phyloP scores from a whole-genome alignment of 306 rosid genomes.

The Trifolium fragiferum region DNA sequence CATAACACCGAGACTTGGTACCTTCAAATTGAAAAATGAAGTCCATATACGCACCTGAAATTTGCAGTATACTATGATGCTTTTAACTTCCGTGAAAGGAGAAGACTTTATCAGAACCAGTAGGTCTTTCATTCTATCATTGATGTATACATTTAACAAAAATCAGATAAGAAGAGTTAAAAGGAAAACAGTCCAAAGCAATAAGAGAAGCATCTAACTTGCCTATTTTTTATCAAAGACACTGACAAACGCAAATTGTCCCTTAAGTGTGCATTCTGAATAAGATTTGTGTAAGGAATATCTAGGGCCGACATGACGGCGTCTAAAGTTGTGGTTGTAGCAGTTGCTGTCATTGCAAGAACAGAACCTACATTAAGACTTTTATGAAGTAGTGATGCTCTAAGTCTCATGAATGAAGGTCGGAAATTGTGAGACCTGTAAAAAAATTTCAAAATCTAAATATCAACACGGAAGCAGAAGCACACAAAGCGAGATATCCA shows the following conservation, averaged over 20 bases:
- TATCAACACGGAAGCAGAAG: slow-evolving; percentile 36
- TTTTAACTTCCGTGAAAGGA: slow-evolving; percentile 69
- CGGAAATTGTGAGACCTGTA: slow-evolving; percentile 95
- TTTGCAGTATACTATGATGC: slow-evolving; percentile 94
- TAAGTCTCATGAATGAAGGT: slow-evolving; percentile 90
- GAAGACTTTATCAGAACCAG: slow-evolving; percentile 74
- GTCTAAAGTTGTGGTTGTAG: slow-evolving; percentile 79
- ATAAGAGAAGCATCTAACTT: slow-evolving; percentile 49
- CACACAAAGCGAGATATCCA: slow-evolving; percentile 4
- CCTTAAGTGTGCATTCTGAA: slow-evolving; percentile 65
- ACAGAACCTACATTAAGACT: slow-evolving; percentile 69
- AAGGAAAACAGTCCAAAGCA: slow-evolving; percentile 6
- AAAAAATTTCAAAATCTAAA: slow-evolving; percentile 30
- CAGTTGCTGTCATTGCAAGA: slow-evolving; percentile 98
- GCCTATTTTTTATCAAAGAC: slow-evolving; percentile 74
- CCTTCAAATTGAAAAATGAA: slow-evolving; percentile 29
- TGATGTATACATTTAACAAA: slow-evolving; percentile 29
- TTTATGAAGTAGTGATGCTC: slow-evolving; percentile 76
- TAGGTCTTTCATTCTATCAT: slow-evolving; percentile 79
- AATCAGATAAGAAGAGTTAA: slow-evolving; percentile 19
- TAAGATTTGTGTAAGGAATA: slow-evolving; percentile 71
- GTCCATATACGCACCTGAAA: slow-evolving; percentile 72
- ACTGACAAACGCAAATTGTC: slow-evolving; percentile 76
- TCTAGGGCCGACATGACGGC: slow-evolving; percentile 83
- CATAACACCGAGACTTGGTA: slow-evolving; percentile 25